A percentile compares a stretch with the other conserved stretches of the same genome.
Conservation (phyloP, 495 filamentous ascomycete species). For the Lasiosphaeriaceae sp. region DNA sequence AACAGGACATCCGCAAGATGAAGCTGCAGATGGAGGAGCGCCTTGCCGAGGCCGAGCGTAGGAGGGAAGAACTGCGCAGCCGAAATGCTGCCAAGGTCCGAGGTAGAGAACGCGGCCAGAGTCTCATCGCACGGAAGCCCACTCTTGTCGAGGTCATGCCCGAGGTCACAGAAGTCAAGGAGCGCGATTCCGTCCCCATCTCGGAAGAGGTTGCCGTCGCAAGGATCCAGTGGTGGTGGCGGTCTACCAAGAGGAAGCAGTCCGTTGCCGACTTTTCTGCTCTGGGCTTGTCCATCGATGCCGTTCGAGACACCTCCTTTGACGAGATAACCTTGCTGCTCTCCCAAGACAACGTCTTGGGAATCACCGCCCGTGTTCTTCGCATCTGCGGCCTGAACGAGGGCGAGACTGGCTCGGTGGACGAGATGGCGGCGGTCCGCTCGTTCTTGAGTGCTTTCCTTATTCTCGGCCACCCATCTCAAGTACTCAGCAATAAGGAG, state of each 20-base stretch:
- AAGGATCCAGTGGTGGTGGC: conserved; percentile 78
- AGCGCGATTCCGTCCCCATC: conserved; percentile 47
- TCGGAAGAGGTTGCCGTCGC: conserved; percentile 64
- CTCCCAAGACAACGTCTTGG: conserved; percentile 68
- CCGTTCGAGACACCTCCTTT: conserved; percentile 70
- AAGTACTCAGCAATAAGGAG: conserved; percentile 81
- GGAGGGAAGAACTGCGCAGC: conserved; percentile 56
- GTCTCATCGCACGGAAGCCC: conserved; percentile 51
- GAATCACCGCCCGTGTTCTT: conserved; percentile 66
- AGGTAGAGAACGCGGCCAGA: conserved; percentile 62
- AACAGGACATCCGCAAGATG: conserved; percentile 75
- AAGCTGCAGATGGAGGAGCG: conserved; percentile 80
- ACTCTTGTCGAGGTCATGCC: conserved; percentile 44
- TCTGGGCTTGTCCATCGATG: conserved; percentile 70
- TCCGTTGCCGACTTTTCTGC: conserved; percentile 62
- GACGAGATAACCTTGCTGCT: conserved; percentile 76
- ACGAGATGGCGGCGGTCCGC: conserved; percentile 74
- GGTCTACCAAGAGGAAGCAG: conserved; percentile 53
- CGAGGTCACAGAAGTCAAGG: conserved; percentile 49
- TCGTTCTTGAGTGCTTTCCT: conserved; percentile 92
- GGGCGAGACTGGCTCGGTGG: conserved; percentile 61
- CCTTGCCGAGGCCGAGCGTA: conserved; percentile 79
- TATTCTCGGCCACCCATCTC: conserved; percentile 86
- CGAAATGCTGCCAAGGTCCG: conserved; percentile 49
- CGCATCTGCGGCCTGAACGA: conserved; percentile 73